Evolutionary conservation across 2,329 filamentous ascomycete genomes (phyloP).

Genomic region (Raffaelea arxii): DNA sequence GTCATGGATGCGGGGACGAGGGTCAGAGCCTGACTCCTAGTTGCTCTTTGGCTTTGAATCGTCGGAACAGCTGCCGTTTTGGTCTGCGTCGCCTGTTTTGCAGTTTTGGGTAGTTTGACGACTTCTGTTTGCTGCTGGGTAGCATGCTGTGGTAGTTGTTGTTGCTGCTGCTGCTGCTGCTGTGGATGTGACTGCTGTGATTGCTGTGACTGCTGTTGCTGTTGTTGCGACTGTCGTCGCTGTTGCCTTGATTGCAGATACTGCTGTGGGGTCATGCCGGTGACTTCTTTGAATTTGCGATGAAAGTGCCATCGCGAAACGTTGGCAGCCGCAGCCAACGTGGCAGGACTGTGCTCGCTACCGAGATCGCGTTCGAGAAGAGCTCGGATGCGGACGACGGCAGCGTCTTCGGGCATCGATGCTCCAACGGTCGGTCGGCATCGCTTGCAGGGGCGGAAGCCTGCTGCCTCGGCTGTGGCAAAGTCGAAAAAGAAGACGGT

Average conservation of each 20-base stretch:
- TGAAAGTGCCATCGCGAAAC: conserved; percentile 50
- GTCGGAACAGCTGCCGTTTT: too few relatives aligned
- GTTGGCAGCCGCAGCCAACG: conserved; percentile 39
- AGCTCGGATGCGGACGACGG: conserved; percentile 29
- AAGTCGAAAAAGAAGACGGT: conserved; percentile 42
- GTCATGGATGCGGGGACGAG: too few relatives aligned
- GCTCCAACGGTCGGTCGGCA: conserved; percentile 34
- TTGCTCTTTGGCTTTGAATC: too few relatives aligned
- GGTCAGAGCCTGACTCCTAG: too few relatives aligned
- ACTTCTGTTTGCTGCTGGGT: too few relatives aligned
- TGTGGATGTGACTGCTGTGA: not conserved
- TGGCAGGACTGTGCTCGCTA: conserved; percentile 10
- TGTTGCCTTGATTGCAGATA: conserved; percentile 15
- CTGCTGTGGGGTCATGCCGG: conserved; percentile 35
- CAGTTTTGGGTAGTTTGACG: too few relatives aligned
- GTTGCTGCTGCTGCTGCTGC: too few relatives aligned
- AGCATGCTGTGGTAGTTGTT: not conserved
- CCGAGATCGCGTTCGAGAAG: conserved; percentile 14
- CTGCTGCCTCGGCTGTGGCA: conserved; percentile 32
- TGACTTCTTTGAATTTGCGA: conserved; percentile 46
- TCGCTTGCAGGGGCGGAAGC: conserved; percentile 49
- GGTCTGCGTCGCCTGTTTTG: too few relatives aligned
- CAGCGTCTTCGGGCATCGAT: conserved; percentile 31
- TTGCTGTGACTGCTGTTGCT: not conserved
- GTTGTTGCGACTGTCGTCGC: not conserved